phyloP scores from a whole-genome alignment of 116 monocot species.

The Trichopus zeylanicus region DNA sequence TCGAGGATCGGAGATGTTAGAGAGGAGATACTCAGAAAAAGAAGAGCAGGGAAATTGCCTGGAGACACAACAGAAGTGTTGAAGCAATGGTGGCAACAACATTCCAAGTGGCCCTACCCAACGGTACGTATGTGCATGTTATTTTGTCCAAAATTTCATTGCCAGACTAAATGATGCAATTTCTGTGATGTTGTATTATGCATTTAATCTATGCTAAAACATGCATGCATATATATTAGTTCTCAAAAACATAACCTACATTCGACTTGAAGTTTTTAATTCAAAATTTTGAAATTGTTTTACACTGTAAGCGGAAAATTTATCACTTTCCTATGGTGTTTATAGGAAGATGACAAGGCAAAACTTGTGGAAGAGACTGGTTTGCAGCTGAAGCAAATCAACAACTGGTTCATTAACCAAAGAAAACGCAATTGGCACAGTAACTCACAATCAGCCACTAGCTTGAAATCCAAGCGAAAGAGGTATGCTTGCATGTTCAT shows the following conservation, averaged over 20 bases:
- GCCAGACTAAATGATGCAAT: too few species aligned
- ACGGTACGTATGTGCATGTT: slow-evolving; percentile 59
- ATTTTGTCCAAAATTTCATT: too few species aligned
- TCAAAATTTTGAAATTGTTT: too few species aligned
- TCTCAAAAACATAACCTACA: too few species aligned
- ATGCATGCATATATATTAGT: too few species aligned
- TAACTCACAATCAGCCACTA: slow-evolving; percentile 59
- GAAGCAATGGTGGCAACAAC: slow-evolving; percentile 99
- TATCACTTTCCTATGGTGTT: neutral
- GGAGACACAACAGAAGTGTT: slow-evolving; percentile 91
- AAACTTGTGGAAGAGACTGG: slow-evolving; percentile 95
- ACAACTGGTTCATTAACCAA: slow-evolving; percentile 97
- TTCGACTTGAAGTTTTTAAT: too few species aligned
- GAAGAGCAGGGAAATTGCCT: slow-evolving; percentile 94
- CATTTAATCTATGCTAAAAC: too few species aligned
- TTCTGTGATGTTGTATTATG: too few species aligned
- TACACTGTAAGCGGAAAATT: too few species aligned
- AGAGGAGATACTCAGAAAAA: slow-evolving; percentile 91
- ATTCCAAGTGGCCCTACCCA: slow-evolving; percentile 99
- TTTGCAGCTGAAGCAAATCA: slow-evolving; percentile 87
- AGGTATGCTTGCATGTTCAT: slow-evolving; percentile 18
- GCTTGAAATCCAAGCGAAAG: slow-evolving; percentile 85
- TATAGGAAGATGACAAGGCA: slow-evolving; percentile 93
- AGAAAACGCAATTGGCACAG: slow-evolving; percentile 96
- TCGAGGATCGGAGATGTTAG: slow-evolving; percentile 97